Evolutionary conservation across 768 basidiomycete species (phyloP), one percentile per base, ranked within the genome.

Genomic region (Suillus spraguei): DNA sequence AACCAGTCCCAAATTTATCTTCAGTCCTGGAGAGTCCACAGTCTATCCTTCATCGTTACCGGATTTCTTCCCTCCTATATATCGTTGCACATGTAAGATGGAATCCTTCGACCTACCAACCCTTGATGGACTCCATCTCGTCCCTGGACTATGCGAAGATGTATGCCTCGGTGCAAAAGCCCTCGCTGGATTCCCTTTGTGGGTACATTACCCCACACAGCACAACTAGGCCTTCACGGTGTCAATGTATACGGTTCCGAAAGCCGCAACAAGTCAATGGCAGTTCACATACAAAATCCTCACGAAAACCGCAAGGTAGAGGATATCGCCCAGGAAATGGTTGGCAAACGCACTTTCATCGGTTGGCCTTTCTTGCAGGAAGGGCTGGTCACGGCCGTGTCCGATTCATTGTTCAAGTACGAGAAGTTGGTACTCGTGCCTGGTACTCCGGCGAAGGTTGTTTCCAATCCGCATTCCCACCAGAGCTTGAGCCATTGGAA

Each of bases 351-450:
- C 47, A 86, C 85, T 0, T 98, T 91, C 72, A 79, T 89, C 62
- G 88, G 89, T 32, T 99, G 97, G 96, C 97, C 97, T 0, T 99
- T 96, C 82, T 77, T 99, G 47, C 91, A 92, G 68, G 97, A 99
- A 77, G 97, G 94, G 2, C 77, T 87, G 68, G 94, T 98, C 1
- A 87, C 89, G 2, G 90, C 89, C 20, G 83, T 98, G 8, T 96
- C 94, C 20, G 97, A 99, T 73, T 83, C 87, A 41, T 72, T 91
- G 65, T 93, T 95, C 85, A 90, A 85, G 73, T 96, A 96, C 71
- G 94, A 96, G 78, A 86, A 87, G 77, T 73, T 87, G 68, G 69
- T 73, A 5, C 73, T 91, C 20, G 75, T 86, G 32, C 83, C 82
- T 1, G 83, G 82, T n/a, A 72, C 67, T 6, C 76, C 82, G 41